Base-by-base conservation (phyloP, 2,329 filamentous ascomycete species). In the Intubia oerlemansii region DNA sequence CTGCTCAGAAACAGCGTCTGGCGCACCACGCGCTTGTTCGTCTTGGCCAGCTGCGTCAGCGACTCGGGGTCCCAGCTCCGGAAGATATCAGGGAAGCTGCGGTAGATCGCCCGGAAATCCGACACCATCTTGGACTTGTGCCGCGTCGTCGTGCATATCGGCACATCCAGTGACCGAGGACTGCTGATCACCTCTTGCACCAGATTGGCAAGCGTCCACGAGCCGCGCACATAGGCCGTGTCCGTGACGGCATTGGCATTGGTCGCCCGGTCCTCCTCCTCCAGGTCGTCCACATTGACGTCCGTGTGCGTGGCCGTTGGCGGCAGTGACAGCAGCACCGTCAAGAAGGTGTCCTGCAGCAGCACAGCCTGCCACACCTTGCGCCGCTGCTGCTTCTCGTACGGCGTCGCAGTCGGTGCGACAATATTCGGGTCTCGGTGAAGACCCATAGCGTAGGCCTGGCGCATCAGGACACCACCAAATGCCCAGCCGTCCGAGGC, bases 351-450 rank as follows among this genome's bases (percentile, higher is more conserved):
- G 45, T 85, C 78, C 47, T 85, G 78, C 10, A 81, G 62, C 16
- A 80, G 55, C 2, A 84, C 74, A 3, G 78, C 77, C 46, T 84
- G 77, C 78, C 78, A 85, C 3, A 84, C 58, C 43, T 82, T 84
- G 28, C 76, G 62, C 15, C 78, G 62, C 41, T 79, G 69, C 43
- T 84, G 76, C 44, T 82, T 84, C 38, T 84, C 76, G 33, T 76
- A 73, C 2, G 59, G 53, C 4, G 57, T 67, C 1, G 73, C 72
- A 21, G 69, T 56, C 0, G 76, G 75, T 1, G 64, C 64, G 14
- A 72, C 63, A 34, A 79, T 69, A 33, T 81, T 77, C 1, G 78
- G 78, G 41, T 84, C 76, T 11, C 78, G 67, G 44, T 85, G 76
- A 10, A 85, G 48, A 1, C 78, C 75, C 70, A 85, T 77, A 15